These are phyloP conservation scores for Paecilomyces fulvus DNA, from an alignment of 2,329 filamentous ascomycete species.

Conservation along the genomic window DNA sequence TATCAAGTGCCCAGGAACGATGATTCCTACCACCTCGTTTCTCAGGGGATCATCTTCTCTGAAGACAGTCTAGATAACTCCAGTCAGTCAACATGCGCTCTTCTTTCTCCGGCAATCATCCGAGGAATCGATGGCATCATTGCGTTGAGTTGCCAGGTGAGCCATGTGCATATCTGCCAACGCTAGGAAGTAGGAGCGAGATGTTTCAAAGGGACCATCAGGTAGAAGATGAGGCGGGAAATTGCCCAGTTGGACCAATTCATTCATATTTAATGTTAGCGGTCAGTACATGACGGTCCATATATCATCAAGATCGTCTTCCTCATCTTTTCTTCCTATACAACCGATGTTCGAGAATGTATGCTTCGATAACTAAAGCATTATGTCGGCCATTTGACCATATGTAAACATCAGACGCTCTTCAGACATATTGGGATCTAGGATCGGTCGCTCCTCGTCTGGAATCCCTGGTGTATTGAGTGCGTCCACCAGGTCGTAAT, in stretches of 20 bases:
- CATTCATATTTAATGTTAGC: slow-evolving; percentile 37
- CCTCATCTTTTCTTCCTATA: slow-evolving; percentile 18
- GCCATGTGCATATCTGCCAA: slow-evolving; percentile 36
- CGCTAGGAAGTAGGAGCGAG: slow-evolving; percentile 31
- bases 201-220: slow-evolving; percentile 15
- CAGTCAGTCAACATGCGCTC: neutral
- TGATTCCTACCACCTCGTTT: too few relatives aligned
- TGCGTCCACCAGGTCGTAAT: slow-evolving; percentile 10
- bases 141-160: slow-evolving; percentile 32
- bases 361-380: slow-evolving; percentile 30
- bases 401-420: slow-evolving; percentile 28
- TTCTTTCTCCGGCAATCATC: slow-evolving; percentile 11
- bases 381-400: slow-evolving; percentile 31
- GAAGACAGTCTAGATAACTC: too few relatives aligned
- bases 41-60: too few relatives aligned
- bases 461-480: slow-evolving; percentile 18
- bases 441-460: slow-evolving; percentile 17
- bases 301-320: slow-evolving; percentile 6
- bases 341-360: slow-evolving; percentile 35
- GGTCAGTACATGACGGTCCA: slow-evolving; percentile 27
- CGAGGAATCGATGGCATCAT: slow-evolving; percentile 25
- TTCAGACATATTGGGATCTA: slow-evolving; percentile 27
- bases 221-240: slow-evolving; percentile 12
- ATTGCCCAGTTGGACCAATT: slow-evolving; percentile 20
- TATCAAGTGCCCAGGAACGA: too few relatives aligned